Evolutionary conservation across 2,329 filamentous ascomycete genomes (phyloP).

Genomic region (Aureobasidium sp.): DNA sequence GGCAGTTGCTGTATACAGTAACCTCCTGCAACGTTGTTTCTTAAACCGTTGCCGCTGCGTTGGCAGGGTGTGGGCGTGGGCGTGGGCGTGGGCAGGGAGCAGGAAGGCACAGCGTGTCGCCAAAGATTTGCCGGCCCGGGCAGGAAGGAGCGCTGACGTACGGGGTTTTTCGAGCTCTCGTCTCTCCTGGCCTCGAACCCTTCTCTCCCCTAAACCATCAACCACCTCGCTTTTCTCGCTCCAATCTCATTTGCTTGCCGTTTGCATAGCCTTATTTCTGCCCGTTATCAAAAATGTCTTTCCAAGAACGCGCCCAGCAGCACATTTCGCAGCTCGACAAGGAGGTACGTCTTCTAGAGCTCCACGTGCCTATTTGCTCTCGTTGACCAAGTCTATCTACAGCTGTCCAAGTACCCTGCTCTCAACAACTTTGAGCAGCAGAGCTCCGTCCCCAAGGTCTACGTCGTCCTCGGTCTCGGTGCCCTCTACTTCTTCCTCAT

Average conservation of each 20-base stretch:
- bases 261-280: conserved; percentile 9
- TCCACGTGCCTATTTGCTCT: conserved; percentile 4
- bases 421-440: conserved; percentile 83
- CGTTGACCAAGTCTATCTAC: conserved; percentile 23
- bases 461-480: conserved; percentile 67
- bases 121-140: conserved; percentile 4
- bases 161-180: background rate
- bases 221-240: background rate
- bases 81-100: background rate
- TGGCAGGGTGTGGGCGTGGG: background rate
- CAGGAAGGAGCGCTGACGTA: background rate
- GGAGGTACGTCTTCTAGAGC: conserved; percentile 53
- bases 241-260: conserved; percentile 9
- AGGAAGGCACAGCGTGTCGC: background rate
- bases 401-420: conserved; percentile 80
- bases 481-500: conserved; percentile 85
- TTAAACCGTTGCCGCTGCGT: conserved; percentile 2
- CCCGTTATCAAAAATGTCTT: conserved; percentile 49
- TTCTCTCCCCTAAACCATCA: conserved; percentile 2
- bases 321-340: conserved; percentile 75
- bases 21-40: conserved; percentile 4
- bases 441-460: conserved; percentile 76
- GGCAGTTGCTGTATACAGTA: conserved; percentile 3
- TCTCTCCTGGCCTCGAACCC: conserved; percentile 4
- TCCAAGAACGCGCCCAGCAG: conserved; percentile 69